phyloP scores from a whole-genome alignment of 345 rosid genomes.

The Theobroma cacao region DNA sequence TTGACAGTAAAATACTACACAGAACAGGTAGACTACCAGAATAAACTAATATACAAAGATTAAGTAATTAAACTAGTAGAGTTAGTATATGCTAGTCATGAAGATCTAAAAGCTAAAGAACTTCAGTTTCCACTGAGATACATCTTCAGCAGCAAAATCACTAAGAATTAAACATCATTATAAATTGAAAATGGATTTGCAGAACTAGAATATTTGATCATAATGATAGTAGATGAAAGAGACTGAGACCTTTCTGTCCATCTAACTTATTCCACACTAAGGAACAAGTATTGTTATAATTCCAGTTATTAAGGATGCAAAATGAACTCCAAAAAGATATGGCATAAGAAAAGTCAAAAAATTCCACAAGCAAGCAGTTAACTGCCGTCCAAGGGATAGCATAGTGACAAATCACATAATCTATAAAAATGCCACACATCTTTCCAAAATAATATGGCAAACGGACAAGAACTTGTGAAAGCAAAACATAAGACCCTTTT shows the following conservation, averaged over 20 bases:
- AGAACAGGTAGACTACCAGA: background rate
- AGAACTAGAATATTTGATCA: background rate
- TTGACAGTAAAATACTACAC: background rate
- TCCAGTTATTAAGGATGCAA: background rate
- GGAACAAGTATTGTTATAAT: background rate
- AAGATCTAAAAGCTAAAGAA: background rate
- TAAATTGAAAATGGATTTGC: background rate
- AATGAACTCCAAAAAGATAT: background rate
- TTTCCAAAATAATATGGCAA: background rate
- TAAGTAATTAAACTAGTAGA: background rate
- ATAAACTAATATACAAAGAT: background rate
- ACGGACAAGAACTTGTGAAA: background rate
- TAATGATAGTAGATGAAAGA: background rate
- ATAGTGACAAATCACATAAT: background rate
- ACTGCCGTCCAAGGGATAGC: background rate
- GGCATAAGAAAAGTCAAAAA: background rate
- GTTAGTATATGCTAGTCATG: background rate
- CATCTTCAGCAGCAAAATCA: background rate
- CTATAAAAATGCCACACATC: background rate
- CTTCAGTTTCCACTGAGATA: background rate
- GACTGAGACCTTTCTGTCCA: background rate
- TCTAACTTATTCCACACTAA: background rate
- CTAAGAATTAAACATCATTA: background rate
- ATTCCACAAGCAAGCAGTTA: background rate
- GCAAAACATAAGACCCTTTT: slow-evolving; percentile 1